Evolutionary conservation across 2,329 filamentous ascomycete species (phyloP).

Genomic region (Ascochyta lentis): DNA sequence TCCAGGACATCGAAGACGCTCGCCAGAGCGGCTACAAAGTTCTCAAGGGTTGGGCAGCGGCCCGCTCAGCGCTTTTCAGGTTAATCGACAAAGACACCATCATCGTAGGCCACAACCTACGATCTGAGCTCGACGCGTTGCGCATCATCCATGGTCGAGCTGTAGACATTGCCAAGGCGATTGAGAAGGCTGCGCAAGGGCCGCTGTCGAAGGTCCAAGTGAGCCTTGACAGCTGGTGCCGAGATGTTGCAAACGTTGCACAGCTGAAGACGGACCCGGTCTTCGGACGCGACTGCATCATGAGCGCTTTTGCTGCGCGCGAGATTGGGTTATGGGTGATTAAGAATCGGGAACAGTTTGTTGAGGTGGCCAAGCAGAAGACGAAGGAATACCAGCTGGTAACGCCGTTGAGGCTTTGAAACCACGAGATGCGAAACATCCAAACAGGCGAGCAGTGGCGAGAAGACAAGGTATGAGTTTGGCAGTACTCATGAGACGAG

Average conservation of each 20-base stretch:
- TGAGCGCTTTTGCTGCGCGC: conserved; percentile 58
- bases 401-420: conserved; percentile 1
- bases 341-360: conserved; percentile 48
- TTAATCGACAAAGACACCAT: conserved; percentile 44
- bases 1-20: conserved; percentile 34
- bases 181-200: conserved; percentile 44
- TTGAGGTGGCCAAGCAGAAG: conserved; percentile 45
- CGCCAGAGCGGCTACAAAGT: conserved; percentile 39
- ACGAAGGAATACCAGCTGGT: conserved; percentile 34
- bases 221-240: conserved; percentile 39
- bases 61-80: conserved; percentile 37
- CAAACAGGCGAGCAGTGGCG: background rate
- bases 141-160: conserved; percentile 45
- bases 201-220: conserved; percentile 40
- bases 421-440: too few species aligned
- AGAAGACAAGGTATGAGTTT: background rate
- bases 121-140: conserved; percentile 42
- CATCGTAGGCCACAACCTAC: conserved; percentile 44
- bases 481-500: background rate
- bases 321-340: conserved; percentile 58
- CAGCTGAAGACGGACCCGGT: conserved; percentile 21
- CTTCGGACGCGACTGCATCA: conserved; percentile 56
- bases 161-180: conserved; percentile 40
- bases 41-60: conserved; percentile 43
- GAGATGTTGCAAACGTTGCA: conserved; percentile 22